Evolutionary conservation across 148 eudicot genomes (phyloP).

Genomic region (Nepenthes gracilis): DNA sequence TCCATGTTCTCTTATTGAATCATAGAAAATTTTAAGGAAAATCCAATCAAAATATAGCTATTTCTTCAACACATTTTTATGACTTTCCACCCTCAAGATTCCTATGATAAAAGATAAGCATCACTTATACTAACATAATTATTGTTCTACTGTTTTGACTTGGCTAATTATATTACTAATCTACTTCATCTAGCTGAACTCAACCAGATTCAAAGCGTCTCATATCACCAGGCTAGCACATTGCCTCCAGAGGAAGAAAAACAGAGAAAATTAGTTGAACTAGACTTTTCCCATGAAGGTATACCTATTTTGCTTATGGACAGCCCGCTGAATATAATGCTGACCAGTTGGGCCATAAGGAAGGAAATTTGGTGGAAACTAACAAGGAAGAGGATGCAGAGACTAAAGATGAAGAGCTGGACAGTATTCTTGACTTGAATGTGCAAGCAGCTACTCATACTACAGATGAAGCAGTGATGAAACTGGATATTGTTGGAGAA

Average conservation of each 20-base stretch:
- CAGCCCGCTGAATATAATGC: constrained; percentile 14
- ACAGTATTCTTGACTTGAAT: neutral
- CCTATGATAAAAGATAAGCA: neutral
- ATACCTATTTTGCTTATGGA: constrained; percentile 1
- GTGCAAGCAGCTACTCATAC: neutral
- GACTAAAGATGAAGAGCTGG: neutral
- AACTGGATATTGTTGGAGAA: constrained; percentile 8
- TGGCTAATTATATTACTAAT: too few species aligned
- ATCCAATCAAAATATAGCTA: too few species aligned
- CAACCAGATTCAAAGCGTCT: neutral
- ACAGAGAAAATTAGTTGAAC: neutral
- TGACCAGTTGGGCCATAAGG: constrained; percentile 10
- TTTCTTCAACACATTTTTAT: neutral
- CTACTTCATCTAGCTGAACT: too few species aligned
- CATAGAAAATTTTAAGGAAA: too few species aligned
- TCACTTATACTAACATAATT: too few species aligned
- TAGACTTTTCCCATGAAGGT: constrained; percentile 21
- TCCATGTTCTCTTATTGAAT: too few species aligned
- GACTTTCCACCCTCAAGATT: neutral
- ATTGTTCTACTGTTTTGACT: too few species aligned
- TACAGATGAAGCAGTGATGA: constrained; percentile 7
- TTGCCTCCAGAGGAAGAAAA: neutral
- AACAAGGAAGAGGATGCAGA: constrained; percentile 9
- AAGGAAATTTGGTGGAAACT: constrained; percentile 1
- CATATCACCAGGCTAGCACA: neutral